Evolutionary conservation across 2,329 filamentous ascomycete species (phyloP), one percentile per base, ranked within the genome.

Genomic region (Cercospora brassicicola): DNA sequence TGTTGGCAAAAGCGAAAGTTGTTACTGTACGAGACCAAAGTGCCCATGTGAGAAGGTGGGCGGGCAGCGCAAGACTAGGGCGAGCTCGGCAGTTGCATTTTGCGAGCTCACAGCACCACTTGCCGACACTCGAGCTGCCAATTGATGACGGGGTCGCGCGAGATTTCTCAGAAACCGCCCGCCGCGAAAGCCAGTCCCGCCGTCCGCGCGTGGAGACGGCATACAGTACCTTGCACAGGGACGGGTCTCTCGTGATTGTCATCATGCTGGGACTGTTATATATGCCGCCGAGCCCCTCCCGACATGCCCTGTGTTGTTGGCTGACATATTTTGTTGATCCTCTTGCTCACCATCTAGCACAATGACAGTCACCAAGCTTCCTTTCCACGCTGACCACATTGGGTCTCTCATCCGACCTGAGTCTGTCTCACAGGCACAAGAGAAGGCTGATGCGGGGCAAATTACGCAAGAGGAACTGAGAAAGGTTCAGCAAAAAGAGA

Each of bases 361-460:
- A 15, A 74, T 74, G 73, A 67, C 71, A 30, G 69, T 70, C 63
- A 74, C 80, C 69, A 78, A 81, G 68, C 86, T 87, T 51, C 89
- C 88, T 60, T 92, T 91, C 80, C 86, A 90, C 76, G 89, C 89
- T 68, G 90, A 92, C 80, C 90, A 92, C 73, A 85, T 91, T 71
- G 90, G 90, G 62, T 92, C 90, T 15, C 83, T 92, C 59, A 86
- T 92, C 67, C 88, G 90, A 33, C 89, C 90, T 0, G 79, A 87
- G 62, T 80, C 85, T 62, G 84, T 92, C 28, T 82, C 90, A 13
- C 82, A 87, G 57, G 86, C 86, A 59, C 84, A 90, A 78, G 81
- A 84, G 71, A 77, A 85, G 76, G 79, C 84, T 67, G 83, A 89
- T 71, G 85, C 87, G 64, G 86, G 87, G 67, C 81, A 86, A 72